phyloP scores from a whole-genome alignment of 2,329 filamentous ascomycete genomes.

The Fusarium compactum region DNA sequence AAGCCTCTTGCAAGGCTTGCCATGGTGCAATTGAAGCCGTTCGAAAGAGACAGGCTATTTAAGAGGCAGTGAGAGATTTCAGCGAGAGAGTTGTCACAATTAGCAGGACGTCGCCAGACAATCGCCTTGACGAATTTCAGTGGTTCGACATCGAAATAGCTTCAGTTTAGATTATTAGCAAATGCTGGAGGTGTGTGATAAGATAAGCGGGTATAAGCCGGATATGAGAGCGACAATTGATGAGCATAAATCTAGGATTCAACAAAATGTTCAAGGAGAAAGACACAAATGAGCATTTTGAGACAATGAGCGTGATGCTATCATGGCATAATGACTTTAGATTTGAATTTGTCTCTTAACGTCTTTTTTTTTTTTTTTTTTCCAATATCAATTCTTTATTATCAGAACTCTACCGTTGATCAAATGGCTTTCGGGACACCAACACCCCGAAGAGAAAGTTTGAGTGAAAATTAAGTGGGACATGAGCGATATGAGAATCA shows the following conservation, averaged over 20 bases:
- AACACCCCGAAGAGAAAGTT: constrained; percentile 1
- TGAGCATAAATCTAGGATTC: not conserved
- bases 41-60: not conserved
- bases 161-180: not conserved
- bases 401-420: not conserved
- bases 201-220: constrained; percentile 5
- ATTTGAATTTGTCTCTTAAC: not conserved
- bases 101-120: constrained; percentile 15
- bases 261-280: not conserved
- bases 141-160: constrained; percentile 3
- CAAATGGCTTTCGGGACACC: constrained; percentile 1
- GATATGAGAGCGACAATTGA: not conserved
- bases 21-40: constrained; percentile 37
- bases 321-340: not conserved
- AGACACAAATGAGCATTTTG: not conserved
- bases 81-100: not conserved
- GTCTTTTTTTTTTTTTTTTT: not conserved
- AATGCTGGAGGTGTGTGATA: not conserved
- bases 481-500: not conserved
- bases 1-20: constrained; percentile 51
- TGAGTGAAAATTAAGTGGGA: constrained; percentile 8
- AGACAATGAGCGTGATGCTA: not conserved
- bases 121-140: not conserved
- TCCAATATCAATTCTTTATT: not conserved
- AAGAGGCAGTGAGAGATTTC: too few species aligned